Evolutionary conservation across 2,329 filamentous ascomycete genomes (phyloP).

Genomic region (Pseudogymnoascus sp.): DNA sequence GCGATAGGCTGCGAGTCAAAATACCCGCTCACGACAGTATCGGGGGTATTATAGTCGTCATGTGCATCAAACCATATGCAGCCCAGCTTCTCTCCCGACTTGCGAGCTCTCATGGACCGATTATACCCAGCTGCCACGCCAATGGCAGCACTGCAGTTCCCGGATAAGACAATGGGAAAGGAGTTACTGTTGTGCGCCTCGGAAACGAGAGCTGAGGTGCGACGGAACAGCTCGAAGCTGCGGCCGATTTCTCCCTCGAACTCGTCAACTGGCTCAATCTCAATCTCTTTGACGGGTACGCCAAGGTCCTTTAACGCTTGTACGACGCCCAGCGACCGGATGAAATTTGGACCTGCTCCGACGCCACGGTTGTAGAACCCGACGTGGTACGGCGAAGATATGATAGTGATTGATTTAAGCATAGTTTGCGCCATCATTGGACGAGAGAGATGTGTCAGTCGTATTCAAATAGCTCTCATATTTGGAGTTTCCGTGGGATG

Average conservation of each 20-base stretch:
- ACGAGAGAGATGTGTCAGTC: not conserved
- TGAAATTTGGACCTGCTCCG: constrained; percentile 30
- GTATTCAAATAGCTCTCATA: not conserved
- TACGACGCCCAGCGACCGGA: constrained; percentile 26
- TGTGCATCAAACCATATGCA: constrained; percentile 38
- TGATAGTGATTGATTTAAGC: constrained; percentile 27
- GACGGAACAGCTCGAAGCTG: constrained; percentile 33
- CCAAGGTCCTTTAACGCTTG: constrained; percentile 21
- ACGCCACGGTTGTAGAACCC: constrained; percentile 30
- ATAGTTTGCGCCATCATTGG: not conserved
- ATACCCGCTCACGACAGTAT: constrained; percentile 30
- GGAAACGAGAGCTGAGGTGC: constrained; percentile 27
- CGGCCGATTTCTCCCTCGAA: constrained; percentile 34
- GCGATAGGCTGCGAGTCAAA: constrained; percentile 31
- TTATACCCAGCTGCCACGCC: constrained; percentile 31
- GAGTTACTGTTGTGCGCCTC: constrained; percentile 21
- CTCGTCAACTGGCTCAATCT: constrained; percentile 26
- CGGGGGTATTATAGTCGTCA: constrained; percentile 33
- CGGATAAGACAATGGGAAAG: constrained; percentile 33
- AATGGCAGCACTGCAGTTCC: constrained; percentile 32
- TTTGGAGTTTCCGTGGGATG: not conserved
- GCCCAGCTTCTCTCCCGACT: constrained; percentile 18
- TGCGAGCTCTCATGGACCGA: not conserved
- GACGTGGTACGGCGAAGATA: constrained; percentile 34
- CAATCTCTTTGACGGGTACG: constrained; percentile 21